Base-by-base conservation (phyloP, 1,139 yeast genomes). In the Chernovozyma sophiae-reginae region DNA sequence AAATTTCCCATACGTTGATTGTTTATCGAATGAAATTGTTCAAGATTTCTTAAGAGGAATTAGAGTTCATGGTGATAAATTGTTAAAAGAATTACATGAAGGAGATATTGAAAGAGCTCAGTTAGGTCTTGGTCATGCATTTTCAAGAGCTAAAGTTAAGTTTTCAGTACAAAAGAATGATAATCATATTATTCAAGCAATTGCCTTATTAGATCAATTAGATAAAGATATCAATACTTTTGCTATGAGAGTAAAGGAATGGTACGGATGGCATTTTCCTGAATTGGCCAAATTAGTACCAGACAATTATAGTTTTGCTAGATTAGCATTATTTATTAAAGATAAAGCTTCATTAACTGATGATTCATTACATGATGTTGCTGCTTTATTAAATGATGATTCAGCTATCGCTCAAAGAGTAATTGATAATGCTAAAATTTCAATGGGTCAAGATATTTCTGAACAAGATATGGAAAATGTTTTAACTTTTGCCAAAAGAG, bases 201-300 rank as follows among this genome's bases (percentile, higher is more conserved):
- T 92, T 71, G 97, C 98, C 25, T 73, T 94, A 49, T 77, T 92
- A 58, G 99, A 92, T 58, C 96, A 94, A 62, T 79, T 92, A 57
- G 98, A 92, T 71, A 92, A 92, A 71, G 98, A 94, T 62, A 77
- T 92, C 56, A 92, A 92, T 73, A 94, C 97, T 36, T 92, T 86
- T 57, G 92, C 97, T 50, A 92, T 92, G 99, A 82, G 99, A 72
- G 79, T 81, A 61, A 90, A 90, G 72, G 99, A 92, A 72, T 92
- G 99, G 99, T 92, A 94, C 69, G 97, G 98, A 48, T 92, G 99
- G 99, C 99, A 92, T 65, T 94, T 92, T 81, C 99, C 99, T 31
- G 99, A 92, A 70, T 79, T 92, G 78, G 96, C 96, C 57, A 92
- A 92, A 76, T 87, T 92, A 60, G 89, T 90, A 51, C 81, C 86